Evolutionary conservation across 176 grass and related monocot genomes (phyloP).

Genomic region (Carex parvula): DNA sequence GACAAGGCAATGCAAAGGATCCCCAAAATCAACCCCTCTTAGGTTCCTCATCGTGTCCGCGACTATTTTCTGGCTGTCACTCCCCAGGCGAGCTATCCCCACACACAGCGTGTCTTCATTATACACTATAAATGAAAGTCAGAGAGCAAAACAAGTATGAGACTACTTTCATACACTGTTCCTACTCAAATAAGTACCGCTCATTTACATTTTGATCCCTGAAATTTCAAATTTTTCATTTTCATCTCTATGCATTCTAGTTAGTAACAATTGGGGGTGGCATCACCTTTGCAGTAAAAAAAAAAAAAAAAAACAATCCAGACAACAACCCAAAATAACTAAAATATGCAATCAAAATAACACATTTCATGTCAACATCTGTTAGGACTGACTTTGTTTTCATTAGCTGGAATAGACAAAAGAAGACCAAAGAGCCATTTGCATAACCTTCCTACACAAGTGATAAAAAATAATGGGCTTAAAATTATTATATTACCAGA

Average conservation of each 20-base stretch:
- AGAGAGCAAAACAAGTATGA: not conserved
- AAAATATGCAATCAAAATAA: not conserved
- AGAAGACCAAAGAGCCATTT: not conserved
- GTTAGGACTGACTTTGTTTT: not conserved
- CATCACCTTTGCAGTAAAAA: not conserved
- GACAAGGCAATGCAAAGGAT: conserved; percentile 86
- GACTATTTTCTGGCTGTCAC: conserved; percentile 81
- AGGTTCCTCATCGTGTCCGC: conserved; percentile 64
- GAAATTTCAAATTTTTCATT: not conserved
- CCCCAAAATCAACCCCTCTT: conserved; percentile 71
- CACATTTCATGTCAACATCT: not conserved
- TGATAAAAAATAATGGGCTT: not conserved
- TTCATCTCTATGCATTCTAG: not conserved
- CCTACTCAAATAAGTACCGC: not conserved
- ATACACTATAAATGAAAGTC: conserved; percentile 42
- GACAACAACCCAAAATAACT: not conserved
- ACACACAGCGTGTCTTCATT: conserved; percentile 55
- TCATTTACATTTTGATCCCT: not conserved
- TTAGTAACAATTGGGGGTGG: not conserved
- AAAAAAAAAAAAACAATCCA: not conserved
- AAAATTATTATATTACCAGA: conserved; percentile 43
- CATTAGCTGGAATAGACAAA: not conserved
- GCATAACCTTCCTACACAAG: not conserved
- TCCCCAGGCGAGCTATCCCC: conserved; percentile 81
- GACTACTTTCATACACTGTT: not conserved